Base-by-base conservation (phyloP, 805 yeast species). In the Saccharomycopsis sp. region DNA sequence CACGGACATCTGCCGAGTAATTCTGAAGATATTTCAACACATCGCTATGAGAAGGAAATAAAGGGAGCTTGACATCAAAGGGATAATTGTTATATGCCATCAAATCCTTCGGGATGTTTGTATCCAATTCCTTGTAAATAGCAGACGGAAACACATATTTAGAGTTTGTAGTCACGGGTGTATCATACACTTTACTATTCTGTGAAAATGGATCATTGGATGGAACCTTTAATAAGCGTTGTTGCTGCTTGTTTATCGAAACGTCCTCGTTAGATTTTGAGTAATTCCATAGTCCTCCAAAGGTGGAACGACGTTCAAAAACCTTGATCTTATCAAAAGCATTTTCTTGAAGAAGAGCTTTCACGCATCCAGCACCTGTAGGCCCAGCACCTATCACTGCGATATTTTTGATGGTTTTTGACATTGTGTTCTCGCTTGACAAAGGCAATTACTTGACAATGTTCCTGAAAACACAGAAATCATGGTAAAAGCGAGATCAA, bases 201-300 rank as follows among this genome's bases (percentile, higher is more conserved):
- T 44, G 19, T 1, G 41, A 14, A 23, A 20, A 65, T 7, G 75
- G 70, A 41, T 69, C 66, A n/a, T 62, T 63, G 1, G 75, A 61
- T 64, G 75, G 72, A 64, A 72, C 64, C 58, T 61, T 59, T 49
- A 47, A 58, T 60, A 17, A 58, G 9, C 35, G n/a, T 12, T 15
- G 17, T 17, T 44, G 49, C 12, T 44, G 49, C 22, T 44, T n/a
- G 17, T 49, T 47, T 2, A 53, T 58, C 3, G 35, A 22, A 14
- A 42, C 35, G 15, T 17, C 19, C 51, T 56, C 52, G 41, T 53
- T 62, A 53, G 51, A 72, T 56, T 68, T 74, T 57, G 74, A 76
- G 65, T 81, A 86, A 67, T 83, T 80, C 97, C 97, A 89, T 7
- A 89, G 72, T 0, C 97, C 97, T 14, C 96, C 96, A n/a, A 79